Base-by-base conservation (phyloP, 805 yeast species). In the Candida insectalens region DNA sequence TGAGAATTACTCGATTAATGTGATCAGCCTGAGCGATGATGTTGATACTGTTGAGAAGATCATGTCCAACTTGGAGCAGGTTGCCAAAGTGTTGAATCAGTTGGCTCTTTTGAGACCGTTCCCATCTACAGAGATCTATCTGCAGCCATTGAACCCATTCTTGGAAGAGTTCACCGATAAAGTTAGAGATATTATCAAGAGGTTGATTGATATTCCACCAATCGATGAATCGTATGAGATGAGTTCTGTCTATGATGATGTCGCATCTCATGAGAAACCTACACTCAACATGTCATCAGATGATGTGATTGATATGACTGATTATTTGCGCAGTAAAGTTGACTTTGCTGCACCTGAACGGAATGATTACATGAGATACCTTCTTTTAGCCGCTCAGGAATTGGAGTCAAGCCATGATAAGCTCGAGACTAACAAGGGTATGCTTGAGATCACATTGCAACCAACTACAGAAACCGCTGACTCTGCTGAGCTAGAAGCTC, bases 91-190 rank as follows among this genome's bases (percentile, higher is more conserved):
- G 8, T 46, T 84, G 33, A 60, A 69, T 21, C 94, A 83, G 52
- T 53, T 82, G 25, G 77, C 81, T 16, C 54, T 75, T 4, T 74
- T 84, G 76, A 66, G 69, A 40, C 73, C 83, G 2, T 84, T 85
- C 57, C 71, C 69, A 10, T 43, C 57, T 1, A 67, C 67, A 19
- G 76, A 81, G 43, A 71, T 77, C 31, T 84, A 74, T 51, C 56
- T 84, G 44, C 87, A 82, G 49, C 94, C 95, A 1, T 62, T 84
- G 49, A 83, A 83, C 51, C 88, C 81, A 29, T 83, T 73, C 47
- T 67, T 85, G 28, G 64, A 61, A 33, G 59, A 69, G 10, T 66
- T 74, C 6, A 57, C 61, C 5, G 75, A 64, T 6, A 59, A 65
- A 9, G 64, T 75, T 30, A 57, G 69, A 23, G 48, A 54, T 0